phyloP scores from a whole-genome alignment of 148 eudicot species.

The Gaultheria prostrata region DNA sequence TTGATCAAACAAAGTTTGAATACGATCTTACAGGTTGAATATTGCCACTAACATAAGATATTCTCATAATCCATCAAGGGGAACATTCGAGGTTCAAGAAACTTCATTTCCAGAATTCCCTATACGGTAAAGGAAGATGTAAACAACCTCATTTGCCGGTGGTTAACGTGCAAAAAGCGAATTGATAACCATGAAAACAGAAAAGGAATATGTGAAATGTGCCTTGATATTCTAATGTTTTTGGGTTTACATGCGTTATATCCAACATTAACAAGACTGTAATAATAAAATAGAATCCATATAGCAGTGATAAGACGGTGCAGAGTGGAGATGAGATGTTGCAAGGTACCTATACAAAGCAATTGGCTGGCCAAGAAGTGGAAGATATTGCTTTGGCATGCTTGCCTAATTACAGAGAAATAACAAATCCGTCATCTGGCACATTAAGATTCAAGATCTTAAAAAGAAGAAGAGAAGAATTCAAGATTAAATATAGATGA shows the following conservation, averaged over 20 bases:
- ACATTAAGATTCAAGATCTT: slow-evolving; percentile 20
- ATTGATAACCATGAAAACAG: background rate
- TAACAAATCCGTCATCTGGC: slow-evolving; percentile 29
- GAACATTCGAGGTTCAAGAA: background rate
- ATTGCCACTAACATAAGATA: background rate
- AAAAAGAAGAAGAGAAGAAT: slow-evolving; percentile 12
- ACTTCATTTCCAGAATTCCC: background rate
- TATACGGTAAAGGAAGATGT: background rate
- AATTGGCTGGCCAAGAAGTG: slow-evolving; percentile 86
- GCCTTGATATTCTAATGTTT: background rate
- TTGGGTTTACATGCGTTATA: background rate
- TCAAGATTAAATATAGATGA: background rate
- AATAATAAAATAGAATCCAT: background rate
- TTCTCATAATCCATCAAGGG: background rate
- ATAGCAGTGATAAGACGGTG: background rate
- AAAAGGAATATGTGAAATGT: background rate
- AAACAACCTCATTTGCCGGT: no score
- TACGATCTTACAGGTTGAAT: background rate
- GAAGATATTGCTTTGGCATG: slow-evolving; percentile 99
- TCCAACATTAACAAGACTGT: background rate
- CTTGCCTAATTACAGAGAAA: slow-evolving; percentile 67
- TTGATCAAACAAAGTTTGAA: background rate
- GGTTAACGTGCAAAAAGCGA: background rate
- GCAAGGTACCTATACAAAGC: slow-evolving; percentile 81
- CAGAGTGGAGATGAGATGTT: slow-evolving; percentile 5